phyloP scores from a whole-genome alignment of 2,329 filamentous ascomycete species.

The Fusarium brachygibbosum region DNA sequence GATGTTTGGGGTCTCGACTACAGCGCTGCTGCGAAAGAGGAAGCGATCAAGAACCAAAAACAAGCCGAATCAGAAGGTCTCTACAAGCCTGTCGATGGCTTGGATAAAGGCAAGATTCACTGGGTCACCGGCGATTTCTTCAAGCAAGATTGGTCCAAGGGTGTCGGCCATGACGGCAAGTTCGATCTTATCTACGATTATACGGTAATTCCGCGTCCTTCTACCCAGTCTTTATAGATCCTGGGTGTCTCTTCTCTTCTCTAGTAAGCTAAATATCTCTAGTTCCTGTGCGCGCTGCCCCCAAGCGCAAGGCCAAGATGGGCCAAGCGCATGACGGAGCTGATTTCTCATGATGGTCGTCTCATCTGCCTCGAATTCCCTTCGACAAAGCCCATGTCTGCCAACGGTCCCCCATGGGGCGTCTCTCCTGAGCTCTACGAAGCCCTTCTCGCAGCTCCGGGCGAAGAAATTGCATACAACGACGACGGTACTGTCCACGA shows the following conservation, averaged over 20 bases:
- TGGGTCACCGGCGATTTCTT: constrained; percentile 78
- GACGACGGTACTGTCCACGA: constrained; percentile 60
- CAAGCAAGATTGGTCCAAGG: constrained; percentile 66
- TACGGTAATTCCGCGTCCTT: constrained; percentile 60
- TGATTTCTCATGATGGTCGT: constrained; percentile 64
- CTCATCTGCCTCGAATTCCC: constrained; percentile 83
- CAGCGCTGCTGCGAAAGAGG: constrained; percentile 62
- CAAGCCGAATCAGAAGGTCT: constrained; percentile 57
- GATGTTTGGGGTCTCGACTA: constrained; percentile 82
- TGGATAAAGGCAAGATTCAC: constrained; percentile 63
- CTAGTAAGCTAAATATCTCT: constrained; percentile 30
- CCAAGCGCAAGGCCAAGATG: constrained; percentile 65
- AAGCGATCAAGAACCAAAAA: constrained; percentile 61
- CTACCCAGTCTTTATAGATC: constrained; percentile 1
- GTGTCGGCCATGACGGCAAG: constrained; percentile 57
- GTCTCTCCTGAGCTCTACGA: constrained; percentile 77
- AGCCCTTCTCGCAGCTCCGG: constrained; percentile 78
- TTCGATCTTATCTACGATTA: constrained; percentile 79
- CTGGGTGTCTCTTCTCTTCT: constrained; percentile 6
- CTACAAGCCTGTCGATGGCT: constrained; percentile 58
- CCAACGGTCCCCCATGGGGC: constrained; percentile 80
- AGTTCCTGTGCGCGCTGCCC: constrained; percentile 76
- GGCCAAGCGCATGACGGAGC: constrained; percentile 65
- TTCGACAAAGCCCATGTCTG: constrained; percentile 74
- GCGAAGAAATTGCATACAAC: constrained; percentile 73